These are phyloP conservation scores for Terana coerulea DNA, from an alignment of 768 basidiomycete genomes.

Conservation along the genomic window DNA sequence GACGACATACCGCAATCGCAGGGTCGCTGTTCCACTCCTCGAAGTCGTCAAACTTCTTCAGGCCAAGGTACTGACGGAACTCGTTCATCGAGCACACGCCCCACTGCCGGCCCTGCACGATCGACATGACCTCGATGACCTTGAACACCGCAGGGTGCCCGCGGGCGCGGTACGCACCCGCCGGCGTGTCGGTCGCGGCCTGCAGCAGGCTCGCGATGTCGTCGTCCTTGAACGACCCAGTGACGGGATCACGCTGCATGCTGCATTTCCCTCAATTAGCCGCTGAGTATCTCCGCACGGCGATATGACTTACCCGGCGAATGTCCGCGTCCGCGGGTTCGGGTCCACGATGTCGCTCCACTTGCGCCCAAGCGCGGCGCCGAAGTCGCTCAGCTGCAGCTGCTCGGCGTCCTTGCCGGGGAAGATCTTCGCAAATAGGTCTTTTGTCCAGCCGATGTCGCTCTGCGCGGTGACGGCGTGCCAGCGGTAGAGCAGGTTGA, in stretches of 20 bases:
- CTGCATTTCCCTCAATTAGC: slow-evolving; percentile 15
- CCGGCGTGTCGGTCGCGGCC: slow-evolving; percentile 41
- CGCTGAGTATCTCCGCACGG: not conserved
- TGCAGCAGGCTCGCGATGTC: slow-evolving; percentile 40
- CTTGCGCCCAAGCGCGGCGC: slow-evolving; percentile 12
- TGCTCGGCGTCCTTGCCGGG: slow-evolving; percentile 22
- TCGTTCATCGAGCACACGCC: slow-evolving; percentile 50
- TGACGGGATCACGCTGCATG: slow-evolving; percentile 29
- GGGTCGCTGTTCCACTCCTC: slow-evolving; percentile 69
- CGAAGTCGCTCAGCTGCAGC: slow-evolving; percentile 20
- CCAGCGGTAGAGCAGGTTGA: slow-evolving; percentile 51
- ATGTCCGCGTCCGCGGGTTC: slow-evolving; percentile 27
- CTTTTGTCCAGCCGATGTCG: slow-evolving; percentile 31
- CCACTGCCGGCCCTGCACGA: slow-evolving; percentile 51
- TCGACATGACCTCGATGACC: slow-evolving; percentile 53
- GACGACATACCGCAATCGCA: slow-evolving; percentile 45
- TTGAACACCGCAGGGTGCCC: slow-evolving; percentile 44
- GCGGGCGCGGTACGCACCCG: slow-evolving; percentile 45
- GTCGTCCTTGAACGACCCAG: slow-evolving; percentile 52
- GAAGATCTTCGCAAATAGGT: slow-evolving; percentile 26
- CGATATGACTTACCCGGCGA: slow-evolving; percentile 10
- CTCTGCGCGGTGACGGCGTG: slow-evolving; percentile 28
- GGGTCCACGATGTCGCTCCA: slow-evolving; percentile 17
- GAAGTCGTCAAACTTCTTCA: slow-evolving; percentile 46
- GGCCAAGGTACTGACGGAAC: slow-evolving; percentile 66